Evolutionary conservation across 2,329 filamentous ascomycete species (phyloP), one percentile per base, ranked within the genome.

Genomic region (Bipolaris victoriae): DNA sequence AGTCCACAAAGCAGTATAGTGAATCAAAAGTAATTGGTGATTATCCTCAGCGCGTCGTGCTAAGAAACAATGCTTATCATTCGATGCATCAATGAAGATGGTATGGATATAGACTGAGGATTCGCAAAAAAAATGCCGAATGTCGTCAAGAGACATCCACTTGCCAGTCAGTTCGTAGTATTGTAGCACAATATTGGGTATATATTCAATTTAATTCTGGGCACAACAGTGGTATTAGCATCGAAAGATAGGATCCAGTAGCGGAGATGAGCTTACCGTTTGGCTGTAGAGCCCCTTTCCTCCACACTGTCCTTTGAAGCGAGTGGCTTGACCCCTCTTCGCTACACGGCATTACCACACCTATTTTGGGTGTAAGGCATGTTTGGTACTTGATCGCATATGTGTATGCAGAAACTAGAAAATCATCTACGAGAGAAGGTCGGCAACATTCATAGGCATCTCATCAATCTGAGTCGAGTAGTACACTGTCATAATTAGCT

Each of bases 381-480:
- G 36, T 22, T 24, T 7, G 24, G 39, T 16, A 13, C n/a, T 24
- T 29, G 1, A 5, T n/a, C 1, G 18, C 22, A 39, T 56, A 26
- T 26, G 6, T 22, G 35, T 20, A 18, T 39, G 3, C 31, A 31
- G 3, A n/a, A 16, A 24, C 4, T 11, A n/a, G 16, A n/a, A 20
- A 18, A 11, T 31, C n/a, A 4, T 44, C 58, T 69, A 75, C 13
- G 70, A 62, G 41, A 75, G 58, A 20, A 75, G 64, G 54, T 75
- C 73, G 22, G 73, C 73, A 36, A 75, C 91, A 74, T 97, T 97
- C 93, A 97, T 97, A 16, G 93, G 93, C 93, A 97, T 97, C 82
- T 97, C 93, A 70, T 97, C 93, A 68, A 97, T 97, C 81, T 97
- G 93, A 45, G 93, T 97, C 15, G 91, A 96, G 80, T 96, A 96